Base-by-base conservation (phyloP, 257 asterid species). In the Ligustrum vulgare region DNA sequence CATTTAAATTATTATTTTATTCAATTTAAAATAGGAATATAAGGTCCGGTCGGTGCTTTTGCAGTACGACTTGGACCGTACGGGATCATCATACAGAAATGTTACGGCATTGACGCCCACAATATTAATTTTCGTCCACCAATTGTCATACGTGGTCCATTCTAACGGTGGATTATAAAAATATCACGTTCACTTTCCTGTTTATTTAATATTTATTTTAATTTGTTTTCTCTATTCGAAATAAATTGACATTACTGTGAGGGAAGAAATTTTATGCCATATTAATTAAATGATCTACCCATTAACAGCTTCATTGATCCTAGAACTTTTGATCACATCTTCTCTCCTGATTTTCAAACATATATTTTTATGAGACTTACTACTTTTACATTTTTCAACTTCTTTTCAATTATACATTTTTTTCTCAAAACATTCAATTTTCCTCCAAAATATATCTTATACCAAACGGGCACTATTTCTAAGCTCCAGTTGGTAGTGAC, bases 61-160 rank as follows among this genome's bases (percentile, higher is more conserved):
- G 28, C 25, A 16, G 71, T 67, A 16, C 71, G 71, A 36, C 49
- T 32, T 34, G 70, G 63, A 35, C 31, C 28, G 71, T 67, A 67
- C 71, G 51, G 49, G 31, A 28, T 28, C 31, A 8, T 33, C 16
- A 16, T 67, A 35, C 51, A 39, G 71, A 35, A 67, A 20, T 35
- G 49, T 10, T 10, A 67, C 41, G 28, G 43, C 47, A 35, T 37
- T n/a, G 49, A 36, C 31, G 51, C 22, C 6, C 33, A 12, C 1
- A 64, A 64, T 8, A 64, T 64, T 28, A 32, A 11, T 6, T 13
- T 32, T n/a, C 22, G 35, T 28, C 23, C 39, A 32, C 23, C 4
- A 5, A 2, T 22, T 8, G 35, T 23, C 35, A 2, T 23, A 8
- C 11, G 5, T 16, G 71, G 71, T 35, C 71, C 43, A 67, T 67